Conservation (phyloP, 345 rosid species). For the Crucihimalaya himalaica region DNA sequence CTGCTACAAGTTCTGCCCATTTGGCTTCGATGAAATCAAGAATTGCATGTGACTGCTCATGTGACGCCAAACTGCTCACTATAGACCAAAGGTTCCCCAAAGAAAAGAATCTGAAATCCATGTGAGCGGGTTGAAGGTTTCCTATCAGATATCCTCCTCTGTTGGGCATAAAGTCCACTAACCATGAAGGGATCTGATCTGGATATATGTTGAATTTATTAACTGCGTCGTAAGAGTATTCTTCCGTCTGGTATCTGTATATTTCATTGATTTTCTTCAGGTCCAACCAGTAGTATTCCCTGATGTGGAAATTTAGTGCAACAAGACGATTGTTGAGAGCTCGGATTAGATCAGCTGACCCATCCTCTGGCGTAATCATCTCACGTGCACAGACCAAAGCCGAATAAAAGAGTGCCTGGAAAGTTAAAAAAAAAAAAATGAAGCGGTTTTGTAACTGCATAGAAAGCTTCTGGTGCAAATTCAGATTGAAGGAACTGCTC, state of each 20-base stretch:
- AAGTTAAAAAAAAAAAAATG: neutral
- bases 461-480: neutral
- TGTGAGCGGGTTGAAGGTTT: slow-evolving; percentile 93
- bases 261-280: slow-evolving; percentile 76
- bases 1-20: slow-evolving; percentile 82
- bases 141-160: slow-evolving; percentile 84
- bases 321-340: slow-evolving; percentile 84
- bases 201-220: slow-evolving; percentile 94
- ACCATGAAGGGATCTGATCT: slow-evolving; percentile 88
- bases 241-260: slow-evolving; percentile 84
- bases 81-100: slow-evolving; percentile 89
- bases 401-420: slow-evolving; percentile 82
- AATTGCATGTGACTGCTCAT: slow-evolving; percentile 86
- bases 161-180: slow-evolving; percentile 79
- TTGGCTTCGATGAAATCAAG: slow-evolving; percentile 80
- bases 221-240: slow-evolving; percentile 87
- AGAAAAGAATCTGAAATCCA: slow-evolving; percentile 95
- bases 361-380: slow-evolving; percentile 85
- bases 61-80: slow-evolving; percentile 66
- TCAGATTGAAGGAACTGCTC: slow-evolving; percentile 6
- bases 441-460: neutral
- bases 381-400: slow-evolving; percentile 83
- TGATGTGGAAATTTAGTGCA: slow-evolving; percentile 84
- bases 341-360: slow-evolving; percentile 72
- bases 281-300: slow-evolving; percentile 90